These are phyloP conservation scores for Ciborinia camelliae DNA, from an alignment of 2,329 filamentous ascomycete species.

Conservation along the genomic window DNA sequence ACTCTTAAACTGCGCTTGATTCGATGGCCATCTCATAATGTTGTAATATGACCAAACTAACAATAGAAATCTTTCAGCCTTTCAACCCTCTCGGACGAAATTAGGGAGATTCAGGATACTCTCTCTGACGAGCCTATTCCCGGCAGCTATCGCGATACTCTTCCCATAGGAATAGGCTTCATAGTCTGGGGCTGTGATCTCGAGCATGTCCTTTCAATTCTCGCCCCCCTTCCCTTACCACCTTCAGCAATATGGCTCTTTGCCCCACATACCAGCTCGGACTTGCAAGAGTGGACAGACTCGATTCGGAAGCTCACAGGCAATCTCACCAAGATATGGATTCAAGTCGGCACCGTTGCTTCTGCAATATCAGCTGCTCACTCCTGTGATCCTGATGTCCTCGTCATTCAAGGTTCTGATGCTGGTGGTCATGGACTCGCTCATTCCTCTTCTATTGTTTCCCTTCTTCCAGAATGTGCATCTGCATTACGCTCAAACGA, in stretches of 20 bases:
- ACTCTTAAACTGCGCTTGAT: conserved; percentile 24
- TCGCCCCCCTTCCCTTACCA: conserved; percentile 35
- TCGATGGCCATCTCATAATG: neutral
- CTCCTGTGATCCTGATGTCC: conserved; percentile 34
- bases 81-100: conserved; percentile 8
- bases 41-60: neutral
- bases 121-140: conserved; percentile 21
- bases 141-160: conserved; percentile 23
- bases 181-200: conserved; percentile 46
- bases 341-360: conserved; percentile 38
- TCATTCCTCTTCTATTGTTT: conserved; percentile 36
- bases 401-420: conserved; percentile 40
- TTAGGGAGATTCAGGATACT: conserved; percentile 13
- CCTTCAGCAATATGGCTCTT: conserved; percentile 48
- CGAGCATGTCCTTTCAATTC: conserved; percentile 32
- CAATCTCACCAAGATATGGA: conserved; percentile 36
- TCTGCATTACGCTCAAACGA: conserved; percentile 33
- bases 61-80: neutral
- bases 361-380: conserved; percentile 32
- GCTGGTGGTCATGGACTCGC: conserved; percentile 40
- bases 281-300: conserved; percentile 36
- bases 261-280: conserved; percentile 37
- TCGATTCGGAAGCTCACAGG: conserved; percentile 30
- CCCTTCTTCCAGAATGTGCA: conserved; percentile 38
- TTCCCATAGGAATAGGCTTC: conserved; percentile 49